Evolutionary conservation across 805 yeast species (phyloP), one percentile per base, ranked within the genome.

Genomic region (Yueomyces sinensis): DNA sequence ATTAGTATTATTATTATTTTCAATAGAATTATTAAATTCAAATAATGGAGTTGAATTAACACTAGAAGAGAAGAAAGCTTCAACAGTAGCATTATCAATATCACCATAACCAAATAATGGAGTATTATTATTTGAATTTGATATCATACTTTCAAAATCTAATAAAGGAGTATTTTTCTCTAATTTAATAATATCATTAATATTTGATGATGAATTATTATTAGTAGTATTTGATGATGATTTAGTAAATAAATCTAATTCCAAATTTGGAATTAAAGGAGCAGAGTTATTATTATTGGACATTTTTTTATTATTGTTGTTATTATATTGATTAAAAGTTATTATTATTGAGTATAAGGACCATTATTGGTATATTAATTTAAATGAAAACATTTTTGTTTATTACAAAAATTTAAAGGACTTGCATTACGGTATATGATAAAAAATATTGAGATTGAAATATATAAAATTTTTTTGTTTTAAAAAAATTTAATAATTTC

Each of bases 21-120:
- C 47, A 27, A 34, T 14, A 24, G 38, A 37, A 16, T 53, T 11
- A 7, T 20, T 7, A 30, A 42, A 42, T 15, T 59, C 66, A 52
- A 79, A 76, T 54, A 79, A 64, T 32, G 86, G 75, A 36, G 73
- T 74, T 65, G 81, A 72, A 41, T 67, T 70, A 19, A 56, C 46
- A 27, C 59, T 49, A 27, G 61, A 52, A 17, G 58, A 51, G 40
- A 63, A 59, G 29, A 59, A 48, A 14, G 73, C 73, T 47, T 73
- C 79, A 45, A 76, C 76, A 70, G 76, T 70, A 37, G 82, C 77
- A 46, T 75, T 63, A 43, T 67, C 71, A 46, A 76, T 61, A 42
- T 69, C 47, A 14, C 34, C 29, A 28, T 39, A 31, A 31, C 30
- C 25, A 3, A 32, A 17, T 17, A 16, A 20, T 14, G 32, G 29